Base-by-base conservation (phyloP, 1,284 basidiomycete genomes). In the Abortiporus biennis region DNA sequence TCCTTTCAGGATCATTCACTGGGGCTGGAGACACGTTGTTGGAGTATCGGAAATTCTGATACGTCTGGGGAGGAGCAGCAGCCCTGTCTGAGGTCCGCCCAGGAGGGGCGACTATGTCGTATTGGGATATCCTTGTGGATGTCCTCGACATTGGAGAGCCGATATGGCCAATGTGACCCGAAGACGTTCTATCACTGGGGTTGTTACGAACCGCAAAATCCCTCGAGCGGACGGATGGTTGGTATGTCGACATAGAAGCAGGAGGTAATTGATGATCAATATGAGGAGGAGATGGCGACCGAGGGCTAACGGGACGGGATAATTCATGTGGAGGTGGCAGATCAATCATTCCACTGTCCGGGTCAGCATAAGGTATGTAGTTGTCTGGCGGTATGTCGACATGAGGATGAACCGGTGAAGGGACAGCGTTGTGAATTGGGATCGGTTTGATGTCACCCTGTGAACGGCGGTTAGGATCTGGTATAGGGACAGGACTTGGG, bases 281-380 rank as follows among this genome's bases (percentile, higher is more conserved):
- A 2, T 17, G n/a, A 22, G 38, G 19, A 22, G 36, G 44, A 15
- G 27, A 29, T 20, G 43, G 31, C 13, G 20, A 27, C 3, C 46
- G 46, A 1, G 57, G 54, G 3, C 59, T 51, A 2, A 58, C 37
- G 3, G 56, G 60, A 1, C 54, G 45, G 3, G 56, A 55, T 6
- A 68, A 45, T 44, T 58, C 63, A 43, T 68, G 61, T 2, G 70
- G 68, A 0, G 66, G 59, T 16, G 66, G 69, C 1, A 72, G 25
- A 8, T 17, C 36, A n/a, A 70, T 66, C 22, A 43, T 25, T 38
- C 47, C 45, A n/a, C n/a, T n/a, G 24, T 51, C 47, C 20, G 54
- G 48, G 38, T 63, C 55, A 4, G 61, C 61, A 32, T 50, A 57
- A 0, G 69, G 71, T n/a, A 72, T 70, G 60, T 57, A 71, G 35